phyloP scores from a whole-genome alignment of 2,329 filamentous ascomycete species.

The Sporothrix mexicana region DNA sequence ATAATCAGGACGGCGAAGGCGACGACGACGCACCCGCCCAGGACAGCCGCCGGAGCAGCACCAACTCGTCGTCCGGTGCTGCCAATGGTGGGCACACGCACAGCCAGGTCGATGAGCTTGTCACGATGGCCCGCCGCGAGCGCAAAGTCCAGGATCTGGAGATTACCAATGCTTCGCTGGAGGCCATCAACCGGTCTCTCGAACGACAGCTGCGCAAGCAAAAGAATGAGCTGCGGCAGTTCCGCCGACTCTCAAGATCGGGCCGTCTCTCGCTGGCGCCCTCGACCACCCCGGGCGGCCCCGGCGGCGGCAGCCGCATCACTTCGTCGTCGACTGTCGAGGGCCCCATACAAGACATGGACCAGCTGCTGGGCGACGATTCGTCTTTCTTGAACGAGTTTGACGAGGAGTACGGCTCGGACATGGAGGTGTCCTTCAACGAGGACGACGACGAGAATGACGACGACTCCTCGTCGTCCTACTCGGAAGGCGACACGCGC shows the following conservation, averaged over 20 bases:
- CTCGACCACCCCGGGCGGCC: background rate
- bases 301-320: slow-evolving; percentile 47
- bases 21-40: slow-evolving; percentile 39
- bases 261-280: slow-evolving; percentile 68
- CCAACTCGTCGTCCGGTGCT: background rate
- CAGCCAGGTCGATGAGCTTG: slow-evolving; percentile 73
- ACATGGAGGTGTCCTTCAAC: slow-evolving; percentile 42
- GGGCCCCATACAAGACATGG: slow-evolving; percentile 49
- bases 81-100: slow-evolving; percentile 49
- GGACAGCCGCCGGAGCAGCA: slow-evolving; percentile 24
- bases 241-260: slow-evolving; percentile 80
- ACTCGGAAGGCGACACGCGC: slow-evolving; percentile 53
- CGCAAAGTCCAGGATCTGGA: slow-evolving; percentile 95
- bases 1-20: background rate
- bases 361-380: slow-evolving; percentile 53
- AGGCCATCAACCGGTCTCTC: slow-evolving; percentile 92
- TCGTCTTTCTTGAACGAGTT: slow-evolving; percentile 22
- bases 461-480: background rate
- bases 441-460: slow-evolving; percentile 47
- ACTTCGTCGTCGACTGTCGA: slow-evolving; percentile 54
- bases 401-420: slow-evolving; percentile 45
- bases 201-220: slow-evolving; percentile 93
- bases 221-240: slow-evolving; percentile 83
- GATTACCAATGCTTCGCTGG: slow-evolving; percentile 92
- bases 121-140: slow-evolving; percentile 87